Evolutionary conservation across 495 filamentous ascomycete species (phyloP).

Genomic region (Penicillium subrubescens): DNA sequence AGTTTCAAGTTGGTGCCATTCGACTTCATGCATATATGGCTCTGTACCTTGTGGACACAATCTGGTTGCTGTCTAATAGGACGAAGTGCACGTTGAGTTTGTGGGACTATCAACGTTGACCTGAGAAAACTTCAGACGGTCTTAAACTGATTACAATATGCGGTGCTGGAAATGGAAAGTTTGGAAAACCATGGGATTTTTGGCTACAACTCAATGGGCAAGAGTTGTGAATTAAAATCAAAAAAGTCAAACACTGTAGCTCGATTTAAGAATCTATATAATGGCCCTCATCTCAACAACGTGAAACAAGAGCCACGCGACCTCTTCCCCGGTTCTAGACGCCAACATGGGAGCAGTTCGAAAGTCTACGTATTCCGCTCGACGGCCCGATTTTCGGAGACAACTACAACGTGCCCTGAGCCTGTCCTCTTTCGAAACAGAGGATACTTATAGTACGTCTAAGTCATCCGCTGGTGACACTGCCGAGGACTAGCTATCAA

Average conservation of each 20-base stretch:
- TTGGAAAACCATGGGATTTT: no score
- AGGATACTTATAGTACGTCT: neutral
- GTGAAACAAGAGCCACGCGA: neutral
- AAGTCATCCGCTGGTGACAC: neutral
- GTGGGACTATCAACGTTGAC: no score
- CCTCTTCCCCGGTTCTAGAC: slow-evolving; percentile 1
- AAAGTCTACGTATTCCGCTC: neutral
- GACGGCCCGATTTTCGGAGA: slow-evolving; percentile 2
- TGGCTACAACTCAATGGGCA: no score
- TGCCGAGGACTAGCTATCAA: no score
- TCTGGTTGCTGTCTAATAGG: no score
- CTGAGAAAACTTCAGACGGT: no score
- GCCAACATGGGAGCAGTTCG: slow-evolving; percentile 3
- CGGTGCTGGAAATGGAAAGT: no score
- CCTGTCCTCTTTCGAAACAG: slow-evolving; percentile 1
- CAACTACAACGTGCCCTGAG: neutral
- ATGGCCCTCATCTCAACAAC: neutral
- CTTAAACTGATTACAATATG: no score
- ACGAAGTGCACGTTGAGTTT: no score
- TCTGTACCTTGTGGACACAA: no score
- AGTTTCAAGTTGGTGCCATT: no score
- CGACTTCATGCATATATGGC: no score
- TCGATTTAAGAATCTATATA: slow-evolving; percentile 5
- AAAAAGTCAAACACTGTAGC: neutral
- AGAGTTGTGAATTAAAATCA: neutral